These are phyloP conservation scores for Mallotus nudiflorus DNA, from an alignment of 345 rosid species.

Conservation along the genomic window DNA sequence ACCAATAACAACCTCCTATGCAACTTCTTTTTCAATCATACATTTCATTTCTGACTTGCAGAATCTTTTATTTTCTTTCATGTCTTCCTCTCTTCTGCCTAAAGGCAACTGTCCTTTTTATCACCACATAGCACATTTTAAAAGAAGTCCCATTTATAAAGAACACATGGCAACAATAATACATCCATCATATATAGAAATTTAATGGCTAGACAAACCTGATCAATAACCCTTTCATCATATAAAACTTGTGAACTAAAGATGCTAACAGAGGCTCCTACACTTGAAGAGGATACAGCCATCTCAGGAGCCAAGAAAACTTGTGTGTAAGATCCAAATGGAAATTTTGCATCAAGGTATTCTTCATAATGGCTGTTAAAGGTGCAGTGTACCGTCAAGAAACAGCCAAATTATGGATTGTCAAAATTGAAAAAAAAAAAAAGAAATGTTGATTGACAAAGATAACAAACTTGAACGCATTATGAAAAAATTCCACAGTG, in stretches of 20 bases:
- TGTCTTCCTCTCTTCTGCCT: not conserved
- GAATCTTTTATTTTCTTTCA: not conserved
- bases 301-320: conserved; percentile 85
- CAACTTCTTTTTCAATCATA: not conserved
- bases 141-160: too few relatives aligned
- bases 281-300: conserved; percentile 62
- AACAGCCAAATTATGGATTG: not conserved
- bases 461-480: conserved; percentile 72
- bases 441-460: conserved; percentile 13
- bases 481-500: conserved; percentile 80
- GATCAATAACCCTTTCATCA: conserved; percentile 89
- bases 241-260: conserved; percentile 79
- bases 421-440: not conserved
- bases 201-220: conserved; percentile 47
- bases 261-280: conserved; percentile 83
- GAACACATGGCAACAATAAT: not conserved
- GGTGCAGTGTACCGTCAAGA: conserved; percentile 25
- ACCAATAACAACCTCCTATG: not conserved
- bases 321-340: conserved; percentile 93
- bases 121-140: not conserved
- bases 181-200: not conserved
- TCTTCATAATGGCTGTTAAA: conserved; percentile 82
- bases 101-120: not conserved
- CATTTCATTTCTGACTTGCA: not conserved
- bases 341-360: conserved; percentile 82